Evolutionary conservation across 805 yeast species (phyloP).

Genomic region (Candida caryicola): DNA sequence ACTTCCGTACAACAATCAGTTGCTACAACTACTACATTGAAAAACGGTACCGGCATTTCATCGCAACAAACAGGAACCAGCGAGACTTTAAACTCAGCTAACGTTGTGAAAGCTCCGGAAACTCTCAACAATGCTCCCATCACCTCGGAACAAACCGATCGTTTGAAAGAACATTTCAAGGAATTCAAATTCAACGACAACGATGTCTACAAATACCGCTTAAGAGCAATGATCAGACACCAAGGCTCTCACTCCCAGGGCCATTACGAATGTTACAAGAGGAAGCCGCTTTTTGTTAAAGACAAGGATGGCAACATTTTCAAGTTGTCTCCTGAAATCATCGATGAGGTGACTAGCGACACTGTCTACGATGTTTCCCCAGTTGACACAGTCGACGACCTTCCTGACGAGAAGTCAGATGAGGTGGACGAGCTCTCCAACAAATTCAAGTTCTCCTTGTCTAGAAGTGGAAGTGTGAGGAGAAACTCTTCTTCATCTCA

Average conservation of each 20-base stretch:
- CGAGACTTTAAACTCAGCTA: conserved; percentile 5
- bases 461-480: conserved; percentile 4
- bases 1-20: conserved; percentile 15
- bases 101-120: conserved; percentile 16
- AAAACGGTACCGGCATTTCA: conserved; percentile 7
- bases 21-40: conserved; percentile 4
- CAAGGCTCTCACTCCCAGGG: conserved; percentile 87
- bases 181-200: conserved; percentile 39
- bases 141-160: conserved; percentile 35
- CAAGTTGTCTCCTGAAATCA: conserved; percentile 41
- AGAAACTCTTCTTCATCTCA: background rate
- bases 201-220: conserved; percentile 48
- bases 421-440: background rate
- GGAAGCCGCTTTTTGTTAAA: conserved; percentile 62
- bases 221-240: conserved; percentile 77
- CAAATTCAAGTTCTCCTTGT: conserved; percentile 7
- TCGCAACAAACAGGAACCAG: conserved; percentile 8
- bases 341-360: conserved; percentile 22
- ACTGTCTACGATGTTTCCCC: conserved; percentile 3
- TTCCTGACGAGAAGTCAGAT: background rate
- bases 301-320: conserved; percentile 39
- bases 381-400: background rate
- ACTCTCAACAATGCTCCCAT: conserved; percentile 38
- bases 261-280: conserved; percentile 85
- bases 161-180: conserved; percentile 35